phyloP scores from a whole-genome alignment of 768 basidiomycete species.

The Melanogaster broomeanus region DNA sequence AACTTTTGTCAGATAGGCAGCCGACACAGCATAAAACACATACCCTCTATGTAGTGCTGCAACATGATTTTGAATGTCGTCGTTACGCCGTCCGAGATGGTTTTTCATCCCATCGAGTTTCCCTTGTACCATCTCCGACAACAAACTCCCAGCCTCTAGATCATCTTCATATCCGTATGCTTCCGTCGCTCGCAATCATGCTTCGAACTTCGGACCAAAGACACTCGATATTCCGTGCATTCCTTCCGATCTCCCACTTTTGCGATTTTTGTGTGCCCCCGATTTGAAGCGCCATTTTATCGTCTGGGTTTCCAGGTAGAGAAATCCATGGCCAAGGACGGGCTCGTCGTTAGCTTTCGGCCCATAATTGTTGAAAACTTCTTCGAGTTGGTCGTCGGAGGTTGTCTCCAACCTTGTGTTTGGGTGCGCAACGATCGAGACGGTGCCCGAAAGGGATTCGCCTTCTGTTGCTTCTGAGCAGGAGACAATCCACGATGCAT shows the following conservation, averaged over 20 bases:
- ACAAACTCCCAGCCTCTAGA: conserved; percentile 62
- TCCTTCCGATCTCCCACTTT: conserved; percentile 66
- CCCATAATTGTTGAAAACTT: conserved; percentile 92
- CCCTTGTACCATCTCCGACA: conserved; percentile 66
- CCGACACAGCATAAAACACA: conserved; percentile 3
- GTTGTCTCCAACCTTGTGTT: conserved; percentile 22
- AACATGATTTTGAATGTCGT: conserved; percentile 55
- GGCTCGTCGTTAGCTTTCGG: conserved; percentile 89
- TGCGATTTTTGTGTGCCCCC: conserved; percentile 45
- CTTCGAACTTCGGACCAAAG: conserved; percentile 58
- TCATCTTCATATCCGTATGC: conserved; percentile 54
- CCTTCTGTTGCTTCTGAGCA: conserved; percentile 26
- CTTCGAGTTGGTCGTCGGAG: conserved; percentile 38
- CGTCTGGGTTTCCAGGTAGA: conserved; percentile 76
- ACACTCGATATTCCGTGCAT: conserved; percentile 52
- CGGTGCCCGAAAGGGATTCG: conserved; percentile 29
- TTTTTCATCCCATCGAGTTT: conserved; percentile 54
- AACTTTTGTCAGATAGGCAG: neutral
- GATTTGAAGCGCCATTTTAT: conserved; percentile 80
- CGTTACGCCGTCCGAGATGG: conserved; percentile 16
- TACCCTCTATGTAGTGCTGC: conserved; percentile 66
- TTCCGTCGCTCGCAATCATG: conserved; percentile 27
- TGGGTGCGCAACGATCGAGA: conserved; percentile 64
- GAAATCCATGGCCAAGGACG: conserved; percentile 93
- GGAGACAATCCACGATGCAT: conserved; percentile 80